These are phyloP conservation scores for Misopates orontium DNA, from an alignment of 257 asterid species.

Conservation along the genomic window DNA sequence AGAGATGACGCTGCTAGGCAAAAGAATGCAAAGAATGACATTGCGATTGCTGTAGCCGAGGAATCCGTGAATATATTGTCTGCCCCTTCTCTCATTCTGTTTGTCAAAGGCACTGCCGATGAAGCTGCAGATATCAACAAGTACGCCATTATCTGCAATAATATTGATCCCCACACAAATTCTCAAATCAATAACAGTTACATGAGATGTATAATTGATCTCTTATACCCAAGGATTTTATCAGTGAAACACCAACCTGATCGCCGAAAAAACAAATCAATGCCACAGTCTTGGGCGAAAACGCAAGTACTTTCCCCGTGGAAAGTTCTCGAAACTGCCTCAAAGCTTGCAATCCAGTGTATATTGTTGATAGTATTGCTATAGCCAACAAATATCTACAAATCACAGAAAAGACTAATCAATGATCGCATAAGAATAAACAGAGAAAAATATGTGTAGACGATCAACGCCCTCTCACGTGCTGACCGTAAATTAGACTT, in stretches of 20 bases:
- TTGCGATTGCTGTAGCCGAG: conserved; percentile 76
- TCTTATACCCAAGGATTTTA: neutral
- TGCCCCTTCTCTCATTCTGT: conserved; percentile 65
- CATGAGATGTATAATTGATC: no score
- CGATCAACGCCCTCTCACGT: no score
- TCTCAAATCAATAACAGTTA: no score
- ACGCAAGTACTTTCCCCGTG: conserved; percentile 33
- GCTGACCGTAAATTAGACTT: no score
- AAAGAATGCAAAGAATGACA: conserved; percentile 85
- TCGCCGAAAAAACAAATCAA: conserved; percentile 67
- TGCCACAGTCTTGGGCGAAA: conserved; percentile 37
- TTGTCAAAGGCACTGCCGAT: conserved; percentile 84
- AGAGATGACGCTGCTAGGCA: conserved; percentile 66
- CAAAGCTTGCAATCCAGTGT: conserved; percentile 53
- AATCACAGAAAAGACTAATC: neutral
- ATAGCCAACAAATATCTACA: conserved; percentile 64
- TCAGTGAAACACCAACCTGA: conserved; percentile 50
- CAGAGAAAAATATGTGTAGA: no score
- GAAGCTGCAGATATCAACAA: conserved; percentile 85
- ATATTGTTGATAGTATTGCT: conserved; percentile 63
- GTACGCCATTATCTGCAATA: conserved; percentile 70
- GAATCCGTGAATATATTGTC: conserved; percentile 92
- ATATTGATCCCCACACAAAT: no score
- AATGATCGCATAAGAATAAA: no score
- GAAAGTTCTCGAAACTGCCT: conserved; percentile 51